Evolutionary conservation across 495 filamentous ascomycete species (phyloP).

Genomic region (Elasticomyces elasticus): DNA sequence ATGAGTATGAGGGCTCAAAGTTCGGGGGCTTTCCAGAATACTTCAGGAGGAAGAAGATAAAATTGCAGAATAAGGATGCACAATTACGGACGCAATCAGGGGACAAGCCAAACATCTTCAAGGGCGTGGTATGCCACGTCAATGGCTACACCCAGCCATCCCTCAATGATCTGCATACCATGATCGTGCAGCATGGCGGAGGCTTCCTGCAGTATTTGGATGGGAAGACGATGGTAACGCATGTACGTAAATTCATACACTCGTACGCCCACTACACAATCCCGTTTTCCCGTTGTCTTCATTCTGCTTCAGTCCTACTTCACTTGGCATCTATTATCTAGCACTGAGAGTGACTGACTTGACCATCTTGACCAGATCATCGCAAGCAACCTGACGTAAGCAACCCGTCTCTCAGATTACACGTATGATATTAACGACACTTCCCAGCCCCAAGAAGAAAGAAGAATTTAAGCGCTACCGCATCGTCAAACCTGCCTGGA

Average conservation of each 20-base stretch:
- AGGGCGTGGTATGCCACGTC: slow-evolving; percentile 76
- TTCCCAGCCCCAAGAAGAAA: slow-evolving; percentile 60
- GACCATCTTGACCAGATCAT: slow-evolving; percentile 47
- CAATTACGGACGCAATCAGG: slow-evolving; percentile 57
- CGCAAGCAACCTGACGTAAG: slow-evolving; percentile 63
- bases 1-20: slow-evolving; percentile 78
- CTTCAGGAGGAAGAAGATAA: slow-evolving; percentile 87
- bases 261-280: neutral
- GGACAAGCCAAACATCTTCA: slow-evolving; percentile 76
- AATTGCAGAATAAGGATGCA: slow-evolving; percentile 85
- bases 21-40: slow-evolving; percentile 89
- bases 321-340: no score
- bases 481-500: slow-evolving; percentile 94
- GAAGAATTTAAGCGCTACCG: slow-evolving; percentile 77
- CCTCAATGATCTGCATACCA: slow-evolving; percentile 70
- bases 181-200: slow-evolving; percentile 84
- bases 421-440: neutral
- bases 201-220: slow-evolving; percentile 93
- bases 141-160: slow-evolving; percentile 88
- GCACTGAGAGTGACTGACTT: no score
- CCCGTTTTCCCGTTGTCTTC: neutral
- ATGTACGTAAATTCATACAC: slow-evolving; percentile 29
- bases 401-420: neutral
- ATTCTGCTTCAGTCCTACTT: no score
- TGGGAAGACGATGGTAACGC: slow-evolving; percentile 83